These are phyloP conservation scores for Limnomonas spitsbergensis DNA, from an alignment of 139 green algal genomes.

Conservation along the genomic window DNA sequence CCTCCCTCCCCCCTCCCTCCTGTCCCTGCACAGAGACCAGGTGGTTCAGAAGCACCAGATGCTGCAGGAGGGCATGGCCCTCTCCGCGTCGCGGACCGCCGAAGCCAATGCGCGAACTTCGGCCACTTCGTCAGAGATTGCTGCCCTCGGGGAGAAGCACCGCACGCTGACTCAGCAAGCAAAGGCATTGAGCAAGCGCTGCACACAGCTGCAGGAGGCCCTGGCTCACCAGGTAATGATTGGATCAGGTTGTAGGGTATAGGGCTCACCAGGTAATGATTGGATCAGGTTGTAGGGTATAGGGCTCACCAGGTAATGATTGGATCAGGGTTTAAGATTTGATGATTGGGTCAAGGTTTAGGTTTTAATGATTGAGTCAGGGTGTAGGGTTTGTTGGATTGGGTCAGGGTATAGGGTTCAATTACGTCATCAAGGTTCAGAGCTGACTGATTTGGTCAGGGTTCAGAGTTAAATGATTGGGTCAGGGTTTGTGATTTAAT, in stretches of 20 bases:
- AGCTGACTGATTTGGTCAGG: too few relatives aligned
- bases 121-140: background rate
- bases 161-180: background rate
- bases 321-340: too few relatives aligned
- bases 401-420: too few relatives aligned
- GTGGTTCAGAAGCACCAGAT: background rate
- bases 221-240: conserved; percentile 1
- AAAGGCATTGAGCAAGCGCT: background rate
- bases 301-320: conserved; percentile 1
- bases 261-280: conserved; percentile 1
- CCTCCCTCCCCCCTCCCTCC: too few relatives aligned
- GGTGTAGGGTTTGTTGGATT: too few relatives aligned
- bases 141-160: background rate
- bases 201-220: background rate
- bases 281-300: too few relatives aligned
- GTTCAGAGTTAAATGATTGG: too few relatives aligned
- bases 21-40: conserved; percentile 2
- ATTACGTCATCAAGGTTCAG: too few relatives aligned
- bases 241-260: too few relatives aligned
- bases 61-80: background rate
- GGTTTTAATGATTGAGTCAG: too few relatives aligned
- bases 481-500: too few relatives aligned
- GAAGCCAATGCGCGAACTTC: background rate
- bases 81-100: background rate
- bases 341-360: too few relatives aligned